A percentile compares a stretch with the other conserved stretches of the same genome.
These are phyloP conservation scores for Nemania diffusa DNA, from an alignment of 2,329 filamentous ascomycete genomes.

Conservation along the genomic window DNA sequence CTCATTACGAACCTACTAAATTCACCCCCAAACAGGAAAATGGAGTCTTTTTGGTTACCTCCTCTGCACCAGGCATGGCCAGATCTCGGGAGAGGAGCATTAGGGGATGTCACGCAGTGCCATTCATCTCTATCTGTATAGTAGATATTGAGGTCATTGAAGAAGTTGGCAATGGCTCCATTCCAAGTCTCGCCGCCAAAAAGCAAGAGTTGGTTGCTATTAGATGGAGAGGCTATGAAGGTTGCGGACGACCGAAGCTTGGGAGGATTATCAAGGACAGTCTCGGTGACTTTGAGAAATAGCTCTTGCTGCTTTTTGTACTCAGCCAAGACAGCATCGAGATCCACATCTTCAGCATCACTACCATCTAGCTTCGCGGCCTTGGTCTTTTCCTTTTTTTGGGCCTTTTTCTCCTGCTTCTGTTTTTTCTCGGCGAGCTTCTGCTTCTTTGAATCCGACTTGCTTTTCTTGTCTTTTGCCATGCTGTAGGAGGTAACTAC, in stretches of 20 bases:
- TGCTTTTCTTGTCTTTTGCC: conserved; percentile 59
- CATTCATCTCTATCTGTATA: conserved; percentile 88
- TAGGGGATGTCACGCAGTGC: conserved; percentile 89
- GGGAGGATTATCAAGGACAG: conserved; percentile 75
- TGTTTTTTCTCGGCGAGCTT: conserved; percentile 70
- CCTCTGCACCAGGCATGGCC: conserved; percentile 96
- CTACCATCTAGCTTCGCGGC: conserved; percentile 79
- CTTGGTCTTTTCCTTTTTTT: conserved; percentile 82
- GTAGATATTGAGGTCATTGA: conserved; percentile 74
- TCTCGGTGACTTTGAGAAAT: conserved; percentile 93
- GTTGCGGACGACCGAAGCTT: conserved; percentile 82
- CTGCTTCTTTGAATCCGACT: conserved; percentile 57
- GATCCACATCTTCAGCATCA: conserved; percentile 90
- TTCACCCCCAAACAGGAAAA: conserved; percentile 96
- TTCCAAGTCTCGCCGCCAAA: conserved; percentile 98
- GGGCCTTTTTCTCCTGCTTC: conserved; percentile 89
- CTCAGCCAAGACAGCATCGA: conserved; percentile 92
- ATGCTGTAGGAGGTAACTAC: conserved; percentile 44
- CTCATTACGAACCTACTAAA: conserved; percentile 74
- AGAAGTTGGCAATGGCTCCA: conserved; percentile 81
- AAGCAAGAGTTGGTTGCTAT: conserved; percentile 86
- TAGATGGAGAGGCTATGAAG: conserved; percentile 84
- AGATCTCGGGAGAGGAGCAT: conserved; percentile 87
- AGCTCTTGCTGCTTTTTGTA: conserved; percentile 93
- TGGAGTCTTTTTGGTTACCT: conserved; percentile 79